phyloP scores from a whole-genome alignment of 768 basidiomycete genomes.

The Xerocomellus intermedius region DNA sequence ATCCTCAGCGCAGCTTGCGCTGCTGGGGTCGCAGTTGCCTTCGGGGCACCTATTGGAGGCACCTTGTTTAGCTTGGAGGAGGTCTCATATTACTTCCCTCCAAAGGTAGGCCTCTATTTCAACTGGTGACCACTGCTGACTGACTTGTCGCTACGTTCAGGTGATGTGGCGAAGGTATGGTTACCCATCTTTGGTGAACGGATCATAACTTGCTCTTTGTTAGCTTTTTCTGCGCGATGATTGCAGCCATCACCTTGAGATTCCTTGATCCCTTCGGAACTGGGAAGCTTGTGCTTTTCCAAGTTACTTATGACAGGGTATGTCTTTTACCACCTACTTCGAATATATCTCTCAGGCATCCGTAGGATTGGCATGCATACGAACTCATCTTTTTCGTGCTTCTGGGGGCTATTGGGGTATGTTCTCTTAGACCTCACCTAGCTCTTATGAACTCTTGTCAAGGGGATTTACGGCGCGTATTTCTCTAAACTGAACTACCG shows the following conservation, averaged over 20 bases:
- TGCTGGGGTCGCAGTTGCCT: slow-evolving; percentile 95
- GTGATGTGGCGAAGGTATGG: slow-evolving; percentile 91
- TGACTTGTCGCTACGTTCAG: slow-evolving; percentile 31
- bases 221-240: slow-evolving; percentile 97
- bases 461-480: slow-evolving; percentile 93
- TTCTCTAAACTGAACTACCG: slow-evolving; percentile 90
- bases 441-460: slow-evolving; percentile 11
- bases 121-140: not conserved
- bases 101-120: slow-evolving; percentile 54
- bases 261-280: slow-evolving; percentile 95
- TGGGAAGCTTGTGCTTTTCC: slow-evolving; percentile 89
- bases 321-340: not conserved
- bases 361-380: slow-evolving; percentile 88
- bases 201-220: slow-evolving; percentile 14
- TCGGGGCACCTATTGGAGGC: slow-evolving; percentile 95
- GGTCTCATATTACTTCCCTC: slow-evolving; percentile 95
- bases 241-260: slow-evolving; percentile 91
- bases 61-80: slow-evolving; percentile 93
- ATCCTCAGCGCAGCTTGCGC: slow-evolving; percentile 95
- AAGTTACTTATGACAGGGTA: slow-evolving; percentile 86
- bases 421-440: slow-evolving; percentile 21
- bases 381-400: slow-evolving; percentile 84
- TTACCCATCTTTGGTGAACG: not conserved
- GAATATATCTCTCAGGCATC: slow-evolving; percentile 2
- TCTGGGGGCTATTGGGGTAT: slow-evolving; percentile 86